Evolutionary conservation across 768 basidiomycete genomes (phyloP).

Genomic region (Russula emetica): DNA sequence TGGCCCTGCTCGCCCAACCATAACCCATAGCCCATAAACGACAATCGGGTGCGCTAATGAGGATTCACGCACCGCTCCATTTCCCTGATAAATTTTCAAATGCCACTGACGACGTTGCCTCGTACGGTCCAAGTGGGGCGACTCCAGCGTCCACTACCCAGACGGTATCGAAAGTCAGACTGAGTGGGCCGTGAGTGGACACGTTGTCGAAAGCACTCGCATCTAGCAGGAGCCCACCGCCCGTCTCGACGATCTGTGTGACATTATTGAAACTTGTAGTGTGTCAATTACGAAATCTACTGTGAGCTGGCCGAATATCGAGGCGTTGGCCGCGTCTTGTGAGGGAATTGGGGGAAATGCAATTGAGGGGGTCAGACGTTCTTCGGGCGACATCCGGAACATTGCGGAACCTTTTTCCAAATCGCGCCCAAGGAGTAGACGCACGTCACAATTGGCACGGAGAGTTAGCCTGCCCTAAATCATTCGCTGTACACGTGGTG

Average conservation of each 20-base stretch:
- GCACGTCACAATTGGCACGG: no score
- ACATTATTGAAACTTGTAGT: constrained; percentile 9
- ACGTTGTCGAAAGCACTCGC: constrained; percentile 8
- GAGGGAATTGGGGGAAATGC: background rate
- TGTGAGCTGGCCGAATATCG: background rate
- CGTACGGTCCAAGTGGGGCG: constrained; percentile 16
- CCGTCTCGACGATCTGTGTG: constrained; percentile 10
- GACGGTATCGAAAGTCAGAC: constrained; percentile 12
- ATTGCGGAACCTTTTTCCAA: background rate
- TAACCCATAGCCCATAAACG: background rate
- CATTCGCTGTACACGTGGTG: background rate
- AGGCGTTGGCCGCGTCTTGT: background rate
- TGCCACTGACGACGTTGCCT: background rate
- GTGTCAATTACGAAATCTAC: background rate
- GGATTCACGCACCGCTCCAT: constrained; percentile 16
- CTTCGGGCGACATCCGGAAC: background rate
- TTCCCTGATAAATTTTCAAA: constrained; percentile 14
- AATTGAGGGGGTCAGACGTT: background rate
- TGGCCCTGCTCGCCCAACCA: constrained; percentile 9
- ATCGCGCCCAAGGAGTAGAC: no score
- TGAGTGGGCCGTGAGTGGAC: constrained; percentile 4
- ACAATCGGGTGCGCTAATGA: background rate
- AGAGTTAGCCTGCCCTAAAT: constrained; percentile 9
- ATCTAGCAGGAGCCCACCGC: constrained; percentile 19
- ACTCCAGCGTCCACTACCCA: constrained; percentile 11